Percentiles rank a stretch among this genome's conserved stretches.
Conservation (phyloP, 495 filamentous ascomycete species). For the Podospora comata region DNA sequence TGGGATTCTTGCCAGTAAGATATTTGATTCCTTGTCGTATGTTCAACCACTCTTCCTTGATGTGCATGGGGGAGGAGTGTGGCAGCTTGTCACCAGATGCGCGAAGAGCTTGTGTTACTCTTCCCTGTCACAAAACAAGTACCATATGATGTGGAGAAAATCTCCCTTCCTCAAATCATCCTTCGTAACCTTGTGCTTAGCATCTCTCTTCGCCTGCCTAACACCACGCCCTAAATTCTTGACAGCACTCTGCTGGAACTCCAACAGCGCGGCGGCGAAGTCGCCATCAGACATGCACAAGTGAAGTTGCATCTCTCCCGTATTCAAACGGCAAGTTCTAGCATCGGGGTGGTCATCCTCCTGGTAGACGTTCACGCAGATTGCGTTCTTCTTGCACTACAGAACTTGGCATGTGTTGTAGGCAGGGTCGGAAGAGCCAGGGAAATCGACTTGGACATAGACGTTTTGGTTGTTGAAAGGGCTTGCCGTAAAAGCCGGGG, state of each 20-base stretch:
- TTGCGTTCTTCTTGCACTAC: background rate
- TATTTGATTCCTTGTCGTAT: no score
- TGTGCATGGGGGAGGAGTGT: no score
- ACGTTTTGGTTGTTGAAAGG: background rate
- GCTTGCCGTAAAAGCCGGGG: background rate
- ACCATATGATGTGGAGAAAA: no score
- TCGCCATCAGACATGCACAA: background rate
- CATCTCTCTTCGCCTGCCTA: background rate
- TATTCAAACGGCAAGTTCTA: background rate
- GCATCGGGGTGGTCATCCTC: background rate
- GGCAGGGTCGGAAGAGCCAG: background rate
- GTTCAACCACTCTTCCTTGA: no score
- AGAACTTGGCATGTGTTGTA: background rate
- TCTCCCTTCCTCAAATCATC: background rate
- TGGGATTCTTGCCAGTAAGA: no score
- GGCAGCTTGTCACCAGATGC: no score
- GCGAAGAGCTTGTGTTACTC: no score
- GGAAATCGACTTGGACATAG: background rate
- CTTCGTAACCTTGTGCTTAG: background rate
- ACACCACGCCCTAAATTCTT: background rate
- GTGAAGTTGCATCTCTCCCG: background rate
- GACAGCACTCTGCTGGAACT: background rate
- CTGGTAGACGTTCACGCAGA: background rate
- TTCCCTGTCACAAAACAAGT: no score
- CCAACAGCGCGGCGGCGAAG: background rate